A percentile compares a stretch with the other conserved stretches of the same genome.
These are phyloP conservation scores for Hypomyces perniciosus DNA, from an alignment of 2,329 filamentous ascomycete species.

Conservation along the genomic window DNA sequence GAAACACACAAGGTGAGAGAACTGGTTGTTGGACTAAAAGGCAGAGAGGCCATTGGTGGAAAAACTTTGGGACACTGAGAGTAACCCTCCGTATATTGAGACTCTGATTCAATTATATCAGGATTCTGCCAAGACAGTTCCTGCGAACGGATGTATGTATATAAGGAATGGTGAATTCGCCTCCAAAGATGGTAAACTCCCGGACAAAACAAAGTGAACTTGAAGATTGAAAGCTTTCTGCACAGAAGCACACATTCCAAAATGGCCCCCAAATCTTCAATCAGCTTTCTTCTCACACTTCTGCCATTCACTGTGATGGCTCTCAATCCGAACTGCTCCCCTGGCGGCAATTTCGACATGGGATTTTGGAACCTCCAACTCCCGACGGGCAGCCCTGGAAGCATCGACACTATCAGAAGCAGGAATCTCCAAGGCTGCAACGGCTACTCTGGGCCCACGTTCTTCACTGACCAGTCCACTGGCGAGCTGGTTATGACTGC, in stretches of 20 bases:
- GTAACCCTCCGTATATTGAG: too few species aligned
- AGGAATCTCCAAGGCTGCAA: constrained; percentile 28
- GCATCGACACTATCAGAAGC: constrained; percentile 21
- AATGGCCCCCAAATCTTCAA: constrained; percentile 4
- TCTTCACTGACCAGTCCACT: constrained; percentile 29
- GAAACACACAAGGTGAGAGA: too few species aligned
- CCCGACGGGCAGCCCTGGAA: constrained; percentile 25
- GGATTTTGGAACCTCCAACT: constrained; percentile 33
- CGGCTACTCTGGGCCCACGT: constrained; percentile 29
- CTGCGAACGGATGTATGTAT: not conserved
- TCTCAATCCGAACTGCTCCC: constrained; percentile 6
- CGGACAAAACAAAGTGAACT: not conserved
- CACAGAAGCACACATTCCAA: not conserved
- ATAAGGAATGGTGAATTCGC: not conserved
- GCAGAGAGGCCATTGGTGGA: constrained; percentile 4
- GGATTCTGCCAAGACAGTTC: not conserved
- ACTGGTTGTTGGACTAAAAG: not conserved
- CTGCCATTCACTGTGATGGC: constrained; percentile 2
- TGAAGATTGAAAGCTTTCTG: too few species aligned
- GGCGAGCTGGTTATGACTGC: constrained; percentile 35
- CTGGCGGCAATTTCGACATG: constrained; percentile 28
- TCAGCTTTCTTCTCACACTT: not conserved
- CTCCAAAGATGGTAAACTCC: not conserved
- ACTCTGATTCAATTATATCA: too few species aligned
- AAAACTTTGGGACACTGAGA: not conserved